Percentiles rank a stretch among this genome's conserved stretches.
Conservation (phyloP, 352 stramenopile species). For the Pythium aquatile region DNA sequence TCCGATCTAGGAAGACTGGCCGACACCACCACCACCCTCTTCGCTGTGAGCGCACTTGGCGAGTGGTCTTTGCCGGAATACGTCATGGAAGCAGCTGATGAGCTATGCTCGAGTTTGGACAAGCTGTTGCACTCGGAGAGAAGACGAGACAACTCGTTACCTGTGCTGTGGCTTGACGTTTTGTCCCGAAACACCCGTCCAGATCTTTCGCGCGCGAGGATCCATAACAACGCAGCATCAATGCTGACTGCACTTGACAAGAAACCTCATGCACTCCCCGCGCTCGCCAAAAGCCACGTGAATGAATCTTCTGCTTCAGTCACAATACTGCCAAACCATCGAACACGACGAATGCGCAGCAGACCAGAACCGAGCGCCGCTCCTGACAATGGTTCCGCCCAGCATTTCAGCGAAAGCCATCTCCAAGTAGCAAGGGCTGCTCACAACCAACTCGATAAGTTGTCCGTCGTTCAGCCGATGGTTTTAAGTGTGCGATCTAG, state of each 20-base stretch:
- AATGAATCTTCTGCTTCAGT: neutral
- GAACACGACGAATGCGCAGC: conserved; percentile 7
- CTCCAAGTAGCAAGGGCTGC: neutral
- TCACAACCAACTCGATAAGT: neutral
- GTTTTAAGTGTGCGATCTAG: neutral
- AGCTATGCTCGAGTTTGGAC: conserved; percentile 11
- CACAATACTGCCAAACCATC: neutral
- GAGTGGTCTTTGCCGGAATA: conserved; percentile 9
- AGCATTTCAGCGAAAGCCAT: neutral
- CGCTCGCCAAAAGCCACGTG: neutral
- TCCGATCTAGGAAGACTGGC: neutral
- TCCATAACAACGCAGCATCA: neutral
- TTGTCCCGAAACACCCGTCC: conserved; percentile 1
- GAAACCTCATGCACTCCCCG: neutral
- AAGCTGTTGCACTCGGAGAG: neutral
- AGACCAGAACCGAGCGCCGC: conserved; percentile 7
- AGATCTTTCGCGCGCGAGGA: neutral
- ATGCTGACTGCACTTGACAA: neutral
- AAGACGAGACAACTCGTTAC: neutral
- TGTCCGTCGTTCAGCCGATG: conserved; percentile 20
- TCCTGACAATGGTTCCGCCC: conserved; percentile 3
- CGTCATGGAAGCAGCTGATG: conserved; percentile 36
- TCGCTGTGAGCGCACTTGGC: conserved; percentile 4
- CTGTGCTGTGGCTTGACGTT: neutral
- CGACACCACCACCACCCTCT: neutral